A percentile compares a stretch with the other conserved stretches of the same genome.
These are phyloP conservation scores for Leucosporidium creatinivorum DNA, from an alignment of 768 basidiomycete species.

Conservation along the genomic window DNA sequence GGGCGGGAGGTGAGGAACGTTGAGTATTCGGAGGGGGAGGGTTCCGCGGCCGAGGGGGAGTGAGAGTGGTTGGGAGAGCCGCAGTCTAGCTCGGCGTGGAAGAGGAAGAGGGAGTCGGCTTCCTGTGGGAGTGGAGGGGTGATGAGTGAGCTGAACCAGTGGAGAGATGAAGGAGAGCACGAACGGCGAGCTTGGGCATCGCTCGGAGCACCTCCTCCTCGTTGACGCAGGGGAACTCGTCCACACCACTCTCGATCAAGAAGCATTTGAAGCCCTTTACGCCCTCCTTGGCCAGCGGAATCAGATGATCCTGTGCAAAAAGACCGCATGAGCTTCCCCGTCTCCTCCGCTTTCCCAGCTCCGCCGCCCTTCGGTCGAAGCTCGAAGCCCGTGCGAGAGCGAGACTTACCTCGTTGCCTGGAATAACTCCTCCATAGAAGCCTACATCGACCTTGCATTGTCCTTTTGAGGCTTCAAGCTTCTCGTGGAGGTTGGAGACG, in stretches of 20 bases:
- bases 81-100: slow-evolving; percentile 75
- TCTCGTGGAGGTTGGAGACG: slow-evolving; percentile 61
- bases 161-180: too few relatives aligned
- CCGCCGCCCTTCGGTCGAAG: not conserved
- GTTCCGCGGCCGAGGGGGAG: too few relatives aligned
- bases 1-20: slow-evolving; percentile 86
- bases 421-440: slow-evolving; percentile 93
- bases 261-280: slow-evolving; percentile 98
- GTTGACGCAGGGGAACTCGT: slow-evolving; percentile 85
- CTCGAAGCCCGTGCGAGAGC: not conserved
- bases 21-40: slow-evolving; percentile 53
- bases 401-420: slow-evolving; percentile 66
- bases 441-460: slow-evolving; percentile 76
- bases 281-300: slow-evolving; percentile 66
- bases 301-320: slow-evolving; percentile 56
- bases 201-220: slow-evolving; percentile 61
- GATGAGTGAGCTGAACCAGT: too few relatives aligned
- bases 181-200: slow-evolving; percentile 68
- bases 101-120: slow-evolving; percentile 64
- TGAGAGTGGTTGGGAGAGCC: slow-evolving; percentile 10
- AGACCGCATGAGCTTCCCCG: not conserved
- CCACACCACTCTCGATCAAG: slow-evolving; percentile 88
- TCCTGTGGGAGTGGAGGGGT: slow-evolving; percentile 46
- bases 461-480: slow-evolving; percentile 61
- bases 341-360: not conserved